These are phyloP conservation scores for Nepenthes gracilis DNA, from an alignment of 148 eudicot species.

Conservation along the genomic window DNA sequence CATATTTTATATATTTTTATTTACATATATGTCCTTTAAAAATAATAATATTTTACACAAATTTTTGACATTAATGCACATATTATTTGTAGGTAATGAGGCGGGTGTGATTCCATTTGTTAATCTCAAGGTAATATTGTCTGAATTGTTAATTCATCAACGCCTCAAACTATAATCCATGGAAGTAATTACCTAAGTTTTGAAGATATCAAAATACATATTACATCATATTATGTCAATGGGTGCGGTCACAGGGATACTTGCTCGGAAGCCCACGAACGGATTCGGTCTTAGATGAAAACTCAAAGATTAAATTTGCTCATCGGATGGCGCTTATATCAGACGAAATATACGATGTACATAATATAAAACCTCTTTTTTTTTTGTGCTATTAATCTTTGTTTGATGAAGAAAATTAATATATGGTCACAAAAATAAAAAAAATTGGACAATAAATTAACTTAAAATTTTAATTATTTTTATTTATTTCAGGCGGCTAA, in stretches of 20 bases:
- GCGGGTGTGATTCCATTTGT: background rate
- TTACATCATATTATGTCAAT: background rate
- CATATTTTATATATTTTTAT: too few species aligned
- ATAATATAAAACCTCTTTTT: background rate
- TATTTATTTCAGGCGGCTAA: slow-evolving; percentile 17
- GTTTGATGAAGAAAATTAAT: background rate
- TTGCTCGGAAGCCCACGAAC: slow-evolving; percentile 31
- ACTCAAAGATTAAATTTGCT: slow-evolving; percentile 36
- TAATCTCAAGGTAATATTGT: slow-evolving; percentile 2
- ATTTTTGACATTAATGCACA: too few species aligned
- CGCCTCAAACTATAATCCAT: too few species aligned
- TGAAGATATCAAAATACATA: too few species aligned
- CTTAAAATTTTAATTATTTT: background rate
- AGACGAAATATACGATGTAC: slow-evolving; percentile 37
- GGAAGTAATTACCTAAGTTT: too few species aligned
- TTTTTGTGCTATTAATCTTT: background rate
- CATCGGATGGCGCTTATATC: slow-evolving; percentile 53
- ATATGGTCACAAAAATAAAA: background rate
- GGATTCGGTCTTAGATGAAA: slow-evolving; percentile 25
- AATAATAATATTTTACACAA: too few species aligned
- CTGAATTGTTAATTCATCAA: background rate
- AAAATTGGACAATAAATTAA: too few species aligned
- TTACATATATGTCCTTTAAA: too few species aligned
- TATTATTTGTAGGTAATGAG: slow-evolving; percentile 1
- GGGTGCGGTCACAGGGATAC: slow-evolving; percentile 6